Base-by-base conservation (phyloP, 352 stramenopile genomes). In the Globisporangium polare region DNA sequence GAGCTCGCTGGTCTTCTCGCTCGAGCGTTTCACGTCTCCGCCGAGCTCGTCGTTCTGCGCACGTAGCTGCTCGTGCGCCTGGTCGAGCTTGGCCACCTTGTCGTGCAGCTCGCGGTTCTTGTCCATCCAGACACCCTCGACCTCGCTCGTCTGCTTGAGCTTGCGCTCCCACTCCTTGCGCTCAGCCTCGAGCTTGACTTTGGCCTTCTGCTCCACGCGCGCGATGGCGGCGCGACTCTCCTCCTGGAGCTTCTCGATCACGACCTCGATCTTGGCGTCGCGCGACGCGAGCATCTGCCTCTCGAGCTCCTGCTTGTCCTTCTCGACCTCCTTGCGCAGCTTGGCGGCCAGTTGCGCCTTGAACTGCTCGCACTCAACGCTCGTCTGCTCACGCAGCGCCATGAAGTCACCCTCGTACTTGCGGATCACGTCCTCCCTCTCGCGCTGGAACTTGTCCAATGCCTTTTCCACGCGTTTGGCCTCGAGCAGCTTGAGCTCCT, bases 71-170 rank as follows among this genome's bases (percentile, higher is more conserved):
- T 90, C 75, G 39, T 77, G 66, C 26, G 59, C 49, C 13, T 73
- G 62, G 46, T 90, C 77, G 43, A 90, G 58, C 26, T 75, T 78
- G 55, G 66, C 68, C 37, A 86, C 60, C 50, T 89, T 88, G 41
- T 89, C 84, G 60, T 88, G 81, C 39, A 93, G 63, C 61, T 90
- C 81, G 18, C 80, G 76, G 61, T 88, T 91, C 72, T 93, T 91
- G 41, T 91, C 84, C 81, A 93, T 91, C 84, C 84, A 93, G n/a
- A 89, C 80, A 33, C 67, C 68, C 24, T 92, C 82, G n/a, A 90
- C 82, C 60, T 94, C 80, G 62, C 71, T 83, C 18, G 80, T 87
- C 60, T 90, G 80, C 65, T 86, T 85, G 59, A 89, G 73, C 58
- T 90, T 88, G 53, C 80, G 78, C 62, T 90, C 78, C 62, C 71